Evolutionary conservation across 352 stramenopile species (phyloP).

Genomic region (Saprolegnia diclina): DNA sequence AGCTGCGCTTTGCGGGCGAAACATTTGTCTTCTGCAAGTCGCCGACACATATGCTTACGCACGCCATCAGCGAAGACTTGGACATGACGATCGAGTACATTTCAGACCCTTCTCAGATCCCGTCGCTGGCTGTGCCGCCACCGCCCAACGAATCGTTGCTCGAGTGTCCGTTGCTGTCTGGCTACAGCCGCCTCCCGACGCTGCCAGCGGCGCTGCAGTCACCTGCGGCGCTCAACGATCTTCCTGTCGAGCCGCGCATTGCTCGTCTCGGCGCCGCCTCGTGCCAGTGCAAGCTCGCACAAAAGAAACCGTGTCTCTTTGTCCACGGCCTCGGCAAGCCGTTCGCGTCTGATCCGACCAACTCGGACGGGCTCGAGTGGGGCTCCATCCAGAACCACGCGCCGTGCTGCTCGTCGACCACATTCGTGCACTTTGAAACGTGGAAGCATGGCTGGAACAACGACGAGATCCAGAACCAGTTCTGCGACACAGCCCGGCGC

Average conservation of each 20-base stretch:
- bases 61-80: slow-evolving; percentile 28
- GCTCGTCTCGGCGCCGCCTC: neutral
- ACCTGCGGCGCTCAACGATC: neutral
- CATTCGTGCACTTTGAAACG: slow-evolving; percentile 32
- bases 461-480: slow-evolving; percentile 23
- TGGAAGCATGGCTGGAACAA: slow-evolving; percentile 30
- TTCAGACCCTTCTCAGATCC: slow-evolving; percentile 15
- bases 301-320: slow-evolving; percentile 36
- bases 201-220: neutral
- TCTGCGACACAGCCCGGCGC: slow-evolving; percentile 27
- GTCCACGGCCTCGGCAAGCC: slow-evolving; percentile 36
- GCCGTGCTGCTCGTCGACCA: slow-evolving; percentile 31
- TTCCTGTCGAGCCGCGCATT: neutral
- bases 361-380: slow-evolving; percentile 27
- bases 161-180: neutral
- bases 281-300: neutral
- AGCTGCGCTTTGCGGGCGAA: slow-evolving; percentile 34
- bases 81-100: slow-evolving; percentile 28
- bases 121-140: slow-evolving; percentile 8
- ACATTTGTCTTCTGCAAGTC: slow-evolving; percentile 33
- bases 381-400: slow-evolving; percentile 28
- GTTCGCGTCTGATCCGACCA: slow-evolving; percentile 6
- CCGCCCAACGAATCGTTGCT: neutral
- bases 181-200: neutral
- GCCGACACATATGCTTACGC: slow-evolving; percentile 5